Conservation (phyloP, 2,329 filamentous ascomycete species). For the Nemania sp. region DNA sequence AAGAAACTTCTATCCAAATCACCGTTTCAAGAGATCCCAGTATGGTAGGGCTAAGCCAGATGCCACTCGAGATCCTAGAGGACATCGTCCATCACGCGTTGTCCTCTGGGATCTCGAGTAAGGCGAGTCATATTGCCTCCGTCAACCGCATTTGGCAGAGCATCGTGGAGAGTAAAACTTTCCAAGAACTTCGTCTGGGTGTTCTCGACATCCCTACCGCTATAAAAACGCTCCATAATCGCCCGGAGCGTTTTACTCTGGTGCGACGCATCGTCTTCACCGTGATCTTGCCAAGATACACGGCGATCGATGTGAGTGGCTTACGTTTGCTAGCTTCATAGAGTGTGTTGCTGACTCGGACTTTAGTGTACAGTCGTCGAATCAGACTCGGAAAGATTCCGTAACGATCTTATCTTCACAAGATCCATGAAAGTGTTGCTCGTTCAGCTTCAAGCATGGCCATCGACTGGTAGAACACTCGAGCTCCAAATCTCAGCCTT, state of each 20-base stretch:
- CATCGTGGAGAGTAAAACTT: conserved; percentile 24
- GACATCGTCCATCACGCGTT: conserved; percentile 24
- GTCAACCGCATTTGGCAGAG: conserved; percentile 26
- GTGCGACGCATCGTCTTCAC: conserved; percentile 19
- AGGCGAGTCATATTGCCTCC: conserved; percentile 13
- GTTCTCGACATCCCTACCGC: neutral
- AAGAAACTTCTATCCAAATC: neutral
- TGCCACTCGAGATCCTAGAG: conserved; percentile 33
- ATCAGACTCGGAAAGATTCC: conserved; percentile 12
- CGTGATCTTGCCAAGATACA: conserved; percentile 14
- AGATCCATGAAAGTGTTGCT: conserved; percentile 18
- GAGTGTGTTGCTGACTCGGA: neutral
- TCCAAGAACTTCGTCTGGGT: conserved; percentile 17
- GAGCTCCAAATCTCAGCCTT: conserved; percentile 23
- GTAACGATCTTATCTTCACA: conserved; percentile 30
- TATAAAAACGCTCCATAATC: conserved; percentile 2
- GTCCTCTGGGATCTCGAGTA: conserved; percentile 1
- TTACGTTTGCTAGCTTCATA: neutral
- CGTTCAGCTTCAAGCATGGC: conserved; percentile 25
- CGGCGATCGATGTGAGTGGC: conserved; percentile 14
- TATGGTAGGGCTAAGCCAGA: conserved; percentile 16
- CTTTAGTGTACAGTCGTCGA: conserved; percentile 21
- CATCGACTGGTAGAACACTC: conserved; percentile 20
- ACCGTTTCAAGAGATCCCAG: neutral
- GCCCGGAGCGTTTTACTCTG: conserved; percentile 26